Evolutionary conservation across 129 eudicot species (phyloP).

Genomic region (Chrysanthemum lavandulifolium): DNA sequence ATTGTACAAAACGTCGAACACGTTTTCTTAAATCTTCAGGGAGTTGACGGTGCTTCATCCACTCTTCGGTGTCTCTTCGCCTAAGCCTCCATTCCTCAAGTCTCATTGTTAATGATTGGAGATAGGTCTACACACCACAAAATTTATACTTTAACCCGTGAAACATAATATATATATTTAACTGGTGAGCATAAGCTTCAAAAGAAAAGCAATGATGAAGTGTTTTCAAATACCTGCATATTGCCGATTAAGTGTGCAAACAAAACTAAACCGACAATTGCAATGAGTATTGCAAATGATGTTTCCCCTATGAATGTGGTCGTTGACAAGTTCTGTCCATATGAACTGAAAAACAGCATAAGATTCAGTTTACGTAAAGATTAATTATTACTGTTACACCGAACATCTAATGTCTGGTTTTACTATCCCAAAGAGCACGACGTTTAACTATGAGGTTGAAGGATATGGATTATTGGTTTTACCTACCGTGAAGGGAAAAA

Average conservation of each 20-base stretch:
- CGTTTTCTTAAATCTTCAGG: constrained; percentile 91
- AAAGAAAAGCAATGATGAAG: not conserved
- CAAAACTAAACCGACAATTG: constrained; percentile 89
- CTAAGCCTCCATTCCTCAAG: constrained; percentile 99
- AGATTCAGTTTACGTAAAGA: not conserved
- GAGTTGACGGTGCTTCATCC: constrained; percentile 97
- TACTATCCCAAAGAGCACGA: not conserved
- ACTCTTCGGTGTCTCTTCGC: constrained; percentile 93
- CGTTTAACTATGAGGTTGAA: not conserved
- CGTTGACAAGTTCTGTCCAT: constrained; percentile 88
- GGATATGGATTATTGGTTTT: not conserved
- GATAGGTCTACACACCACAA: constrained; percentile 66
- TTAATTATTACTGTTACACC: not conserved
- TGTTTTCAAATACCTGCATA: constrained; percentile 69
- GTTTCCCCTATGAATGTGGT: constrained; percentile 92
- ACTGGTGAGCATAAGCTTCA: no score
- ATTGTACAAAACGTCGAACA: constrained; percentile 85
- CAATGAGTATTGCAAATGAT: constrained; percentile 89
- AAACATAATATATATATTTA: not conserved
- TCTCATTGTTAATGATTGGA: constrained; percentile 88
- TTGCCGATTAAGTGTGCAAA: constrained; percentile 97
- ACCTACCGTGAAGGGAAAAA: no score
- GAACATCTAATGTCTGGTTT: not conserved
- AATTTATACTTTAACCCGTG: constrained; percentile 13
- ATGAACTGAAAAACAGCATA: constrained; percentile 58